These are phyloP conservation scores for Auricularia sp. DNA, from an alignment of 768 basidiomycete species.

Conservation along the genomic window DNA sequence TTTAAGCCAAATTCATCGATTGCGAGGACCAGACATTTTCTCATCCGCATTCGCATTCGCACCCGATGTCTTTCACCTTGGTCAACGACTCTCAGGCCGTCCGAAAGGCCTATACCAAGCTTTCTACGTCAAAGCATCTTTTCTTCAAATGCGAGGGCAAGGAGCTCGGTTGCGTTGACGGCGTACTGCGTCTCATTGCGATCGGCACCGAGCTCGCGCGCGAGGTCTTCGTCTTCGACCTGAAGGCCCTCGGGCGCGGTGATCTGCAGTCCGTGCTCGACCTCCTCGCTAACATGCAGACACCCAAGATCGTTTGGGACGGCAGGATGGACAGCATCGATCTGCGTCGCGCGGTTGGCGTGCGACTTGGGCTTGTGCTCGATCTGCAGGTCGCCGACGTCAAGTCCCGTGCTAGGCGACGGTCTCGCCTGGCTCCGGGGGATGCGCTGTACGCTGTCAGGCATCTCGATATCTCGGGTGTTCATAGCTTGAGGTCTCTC, in stretches of 20 bases:
- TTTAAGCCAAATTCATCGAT: no score
- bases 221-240: conserved; percentile 28
- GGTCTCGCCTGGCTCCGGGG: conserved; percentile 17
- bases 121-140: conserved; percentile 9
- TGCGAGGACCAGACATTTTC: no score
- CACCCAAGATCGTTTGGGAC: conserved; percentile 34
- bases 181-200: conserved; percentile 27
- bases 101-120: not conserved
- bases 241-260: conserved; percentile 12
- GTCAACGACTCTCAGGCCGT: not conserved
- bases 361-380: conserved; percentile 24
- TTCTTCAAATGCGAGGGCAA: conserved; percentile 33
- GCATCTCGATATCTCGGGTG: not conserved
- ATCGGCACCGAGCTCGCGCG: conserved; percentile 23
- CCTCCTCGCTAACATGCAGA: conserved; percentile 18
- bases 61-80: no score
- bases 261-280: conserved; percentile 18
- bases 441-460: not conserved
- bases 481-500: no score
- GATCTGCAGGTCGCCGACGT: conserved; percentile 35
- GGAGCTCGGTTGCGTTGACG: conserved; percentile 21
- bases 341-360: conserved; percentile 18
- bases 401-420: conserved; percentile 14
- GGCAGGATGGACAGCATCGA: conserved; percentile 32
- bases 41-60: no score